Conservation (phyloP, 2,329 filamentous ascomycete genomes). For the Scytalidium lignicola region DNA sequence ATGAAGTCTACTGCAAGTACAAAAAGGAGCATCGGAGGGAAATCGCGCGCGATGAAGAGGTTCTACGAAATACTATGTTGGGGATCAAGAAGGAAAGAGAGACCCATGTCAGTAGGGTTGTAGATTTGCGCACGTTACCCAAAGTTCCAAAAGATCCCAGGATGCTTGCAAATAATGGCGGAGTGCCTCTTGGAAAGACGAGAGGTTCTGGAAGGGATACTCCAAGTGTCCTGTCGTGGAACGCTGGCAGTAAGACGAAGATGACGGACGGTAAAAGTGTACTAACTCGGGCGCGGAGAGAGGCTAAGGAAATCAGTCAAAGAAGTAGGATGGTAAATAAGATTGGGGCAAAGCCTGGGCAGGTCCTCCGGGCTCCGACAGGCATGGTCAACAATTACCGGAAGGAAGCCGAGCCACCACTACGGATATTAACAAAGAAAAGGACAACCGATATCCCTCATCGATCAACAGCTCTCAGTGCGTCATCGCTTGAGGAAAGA, state of each 20-base stretch:
- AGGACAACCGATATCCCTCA: constrained; percentile 8
- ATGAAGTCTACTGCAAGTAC: constrained; percentile 70
- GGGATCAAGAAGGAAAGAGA: constrained; percentile 54
- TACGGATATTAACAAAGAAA: constrained; percentile 28
- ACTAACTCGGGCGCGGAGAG: constrained; percentile 50
- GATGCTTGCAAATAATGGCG: constrained; percentile 29
- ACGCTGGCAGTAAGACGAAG: constrained; percentile 46
- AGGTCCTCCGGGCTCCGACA: constrained; percentile 43
- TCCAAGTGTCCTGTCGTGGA: constrained; percentile 37
- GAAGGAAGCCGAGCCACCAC: constrained; percentile 33
- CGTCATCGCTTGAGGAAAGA: constrained; percentile 28
- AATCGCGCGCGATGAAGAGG: constrained; percentile 51
- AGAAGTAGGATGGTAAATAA: constrained; percentile 39
- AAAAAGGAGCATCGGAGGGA: constrained; percentile 52
- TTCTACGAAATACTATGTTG: constrained; percentile 48
- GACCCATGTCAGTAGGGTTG: constrained; percentile 51
- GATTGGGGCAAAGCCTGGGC: constrained; percentile 25
- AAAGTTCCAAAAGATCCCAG: constrained; percentile 33
- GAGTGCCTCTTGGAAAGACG: constrained; percentile 22
- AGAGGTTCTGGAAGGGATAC: constrained; percentile 24
- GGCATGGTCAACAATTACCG: constrained; percentile 50
- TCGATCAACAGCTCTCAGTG: constrained; percentile 6
- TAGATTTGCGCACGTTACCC: constrained; percentile 45
- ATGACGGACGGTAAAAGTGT: constrained; percentile 46
- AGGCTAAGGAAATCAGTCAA: constrained; percentile 48